Base-by-base conservation (phyloP, 2,329 filamentous ascomycete genomes). In the Coniochaeta sp. region DNA sequence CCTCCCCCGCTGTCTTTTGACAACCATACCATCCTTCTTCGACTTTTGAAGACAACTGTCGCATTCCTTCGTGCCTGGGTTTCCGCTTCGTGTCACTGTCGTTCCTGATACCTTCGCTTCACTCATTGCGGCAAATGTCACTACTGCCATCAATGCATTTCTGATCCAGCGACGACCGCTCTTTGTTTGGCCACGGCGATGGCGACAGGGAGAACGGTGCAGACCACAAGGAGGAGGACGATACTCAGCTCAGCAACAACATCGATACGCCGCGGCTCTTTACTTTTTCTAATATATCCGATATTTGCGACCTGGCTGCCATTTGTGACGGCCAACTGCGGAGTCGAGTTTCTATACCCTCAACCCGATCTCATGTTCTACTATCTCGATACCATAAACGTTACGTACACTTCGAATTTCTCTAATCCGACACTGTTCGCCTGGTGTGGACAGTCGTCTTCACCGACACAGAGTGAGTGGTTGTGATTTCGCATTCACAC, bases 351-450 rank as follows among this genome's bases (percentile, higher is more conserved):
- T 46, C 32, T 52, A 8, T 57, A 49, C 47, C 56, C 60, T 14
- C 52, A 54, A 1, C 26, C 51, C 5, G 51, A 31, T 9, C 48
- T 54, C 28, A 49, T 18, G 9, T 55, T 61, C 47, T 51, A 52
- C 50, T 46, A 53, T 27, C 56, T 53, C 51, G 60, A 63, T 50
- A 57, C 56, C 48, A 46, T 63, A 55, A 57, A 55, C 53, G 54
- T 63, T 51, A 58, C 58, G 2, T 63, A 60, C 51, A 51, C 30
- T 22, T 60, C 60, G 13, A 51, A 32, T 38, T 55, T 58, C 45
- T 31, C 55, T 13, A 54, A 57, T 28, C 58, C 58, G 9, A 52
- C 52, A 7, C 54, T 63, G 24, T 55, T 54, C 28, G 58, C 55
- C 27, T 58, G 54, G 55, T 63, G 61, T 53, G 57, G 57, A 40